Evolutionary conservation across 2,329 filamentous ascomycete species (phyloP).

Genomic region (Waltergamsia citrina): DNA sequence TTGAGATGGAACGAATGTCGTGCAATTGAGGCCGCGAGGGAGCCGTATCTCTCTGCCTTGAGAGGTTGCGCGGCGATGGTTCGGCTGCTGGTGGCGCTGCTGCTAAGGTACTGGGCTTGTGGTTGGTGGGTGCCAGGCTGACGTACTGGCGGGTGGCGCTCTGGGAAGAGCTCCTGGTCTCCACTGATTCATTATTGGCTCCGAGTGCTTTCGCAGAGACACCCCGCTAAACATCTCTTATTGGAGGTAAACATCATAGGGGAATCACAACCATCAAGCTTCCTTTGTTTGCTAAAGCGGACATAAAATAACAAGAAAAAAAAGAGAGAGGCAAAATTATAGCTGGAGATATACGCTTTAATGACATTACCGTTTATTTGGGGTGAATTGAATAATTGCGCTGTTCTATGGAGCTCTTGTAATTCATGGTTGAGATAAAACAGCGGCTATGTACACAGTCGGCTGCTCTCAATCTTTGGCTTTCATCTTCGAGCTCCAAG

Average conservation of each 20-base stretch:
- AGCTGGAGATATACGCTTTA: no score
- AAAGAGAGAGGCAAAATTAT: no score
- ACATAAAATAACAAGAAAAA: no score
- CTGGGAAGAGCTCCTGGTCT: background rate
- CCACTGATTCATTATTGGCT: conserved; percentile 1
- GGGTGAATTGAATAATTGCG: no score
- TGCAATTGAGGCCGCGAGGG: background rate
- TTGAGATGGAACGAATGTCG: background rate
- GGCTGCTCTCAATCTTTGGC: no score
- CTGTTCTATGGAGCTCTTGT: no score
- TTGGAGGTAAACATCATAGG: background rate
- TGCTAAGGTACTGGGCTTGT: background rate
- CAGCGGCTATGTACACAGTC: no score
- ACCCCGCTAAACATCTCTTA: no score
- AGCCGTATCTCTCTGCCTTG: background rate
- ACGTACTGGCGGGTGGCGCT: conserved; percentile 17
- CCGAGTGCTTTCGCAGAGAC: background rate
- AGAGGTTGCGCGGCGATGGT: background rate
- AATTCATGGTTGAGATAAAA: no score
- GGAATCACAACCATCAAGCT: background rate
- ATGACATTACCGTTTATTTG: no score
- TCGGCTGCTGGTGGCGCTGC: conserved; percentile 1
- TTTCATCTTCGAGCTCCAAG: no score
- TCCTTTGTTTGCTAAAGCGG: background rate
- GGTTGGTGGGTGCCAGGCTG: conserved; percentile 13